Evolutionary conservation across 495 filamentous ascomycete genomes (phyloP), one percentile per base, ranked within the genome.

Genomic region (Pyronema omphalodes): DNA sequence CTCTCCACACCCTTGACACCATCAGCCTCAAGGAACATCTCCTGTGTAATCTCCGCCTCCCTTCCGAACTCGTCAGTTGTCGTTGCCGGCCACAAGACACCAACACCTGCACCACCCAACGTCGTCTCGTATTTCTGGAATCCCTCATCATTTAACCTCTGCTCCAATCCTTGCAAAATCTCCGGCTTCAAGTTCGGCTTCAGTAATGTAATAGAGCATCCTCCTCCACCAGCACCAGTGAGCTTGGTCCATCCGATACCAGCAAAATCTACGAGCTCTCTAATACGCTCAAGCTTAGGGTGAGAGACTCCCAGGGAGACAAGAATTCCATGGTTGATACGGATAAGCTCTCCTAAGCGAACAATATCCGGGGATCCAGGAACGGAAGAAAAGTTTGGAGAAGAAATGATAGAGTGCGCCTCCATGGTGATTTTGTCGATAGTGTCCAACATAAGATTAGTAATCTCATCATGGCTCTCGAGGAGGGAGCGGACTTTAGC

Each of bases 221-320:
- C 91, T 39, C 91, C 91, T 4, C 89, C 91, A 9, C 91, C 91
- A 6, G 88, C 91, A 53, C 91, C 91, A 0, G 91, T 98, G 46
- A 98, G 75, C 65, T 98, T 98, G 5, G 91, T 93, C 86, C 87
- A 95, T 35, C 91, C 91, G 52, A 94, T 82, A n/a, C 84, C 81
- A 35, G 84, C 74, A 55, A 84, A 77, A 59, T 95, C 89, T 47
- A 95, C 84, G 14, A 98, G 72, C 69, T 93, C 89, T 18, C 91
- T 76, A 58, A 98, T 83, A 5, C 89, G 80, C 68, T 98, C 91
- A 47, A 98, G 74, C 36, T 83, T 79, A 11, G 91, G 91, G 68
- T 98, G 91, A 1, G 88, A 94, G 34, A 94, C 89, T 8, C 91
- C 91, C 6, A 98, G 71, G 3, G 86, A 80, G 12, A 85, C 81